Conservation (phyloP, 2,329 filamentous ascomycete species). For the Akanthomyces dipterigenus region DNA sequence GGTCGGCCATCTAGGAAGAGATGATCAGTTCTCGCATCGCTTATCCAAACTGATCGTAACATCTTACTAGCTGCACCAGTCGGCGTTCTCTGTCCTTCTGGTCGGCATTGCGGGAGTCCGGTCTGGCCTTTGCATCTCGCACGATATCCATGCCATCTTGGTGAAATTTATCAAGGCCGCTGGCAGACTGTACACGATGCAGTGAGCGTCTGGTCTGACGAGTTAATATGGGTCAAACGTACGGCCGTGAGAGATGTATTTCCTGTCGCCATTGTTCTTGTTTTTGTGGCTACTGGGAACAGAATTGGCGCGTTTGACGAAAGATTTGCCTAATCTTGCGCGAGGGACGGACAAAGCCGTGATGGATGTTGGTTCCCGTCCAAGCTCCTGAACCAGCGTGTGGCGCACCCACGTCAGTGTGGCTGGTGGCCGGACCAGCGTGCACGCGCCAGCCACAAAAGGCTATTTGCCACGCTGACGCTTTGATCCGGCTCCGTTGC, state of each 20-base stretch:
- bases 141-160: conserved; percentile 31
- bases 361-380: no score
- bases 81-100: conserved; percentile 34
- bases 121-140: conserved; percentile 31
- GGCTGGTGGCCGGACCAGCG: not conserved
- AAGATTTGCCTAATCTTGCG: not conserved
- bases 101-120: conserved; percentile 29
- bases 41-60: not conserved
- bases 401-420: conserved; percentile 9
- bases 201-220: not conserved
- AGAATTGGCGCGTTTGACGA: not conserved
- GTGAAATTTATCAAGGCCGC: conserved; percentile 34
- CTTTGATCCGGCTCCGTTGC: not conserved
- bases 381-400: conserved; percentile 1
- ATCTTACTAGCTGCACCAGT: conserved; percentile 30
- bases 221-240: conserved; percentile 15
- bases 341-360: no score
- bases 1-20: conserved; percentile 48
- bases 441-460: not conserved
- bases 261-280: not conserved
- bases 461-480: conserved; percentile 10
- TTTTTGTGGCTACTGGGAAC: not conserved
- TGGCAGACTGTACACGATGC: conserved; percentile 23
- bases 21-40: not conserved
- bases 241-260: not conserved